phyloP scores from a whole-genome alignment of 1,284 basidiomycete genomes.

The Leucoagaricus sp. region DNA sequence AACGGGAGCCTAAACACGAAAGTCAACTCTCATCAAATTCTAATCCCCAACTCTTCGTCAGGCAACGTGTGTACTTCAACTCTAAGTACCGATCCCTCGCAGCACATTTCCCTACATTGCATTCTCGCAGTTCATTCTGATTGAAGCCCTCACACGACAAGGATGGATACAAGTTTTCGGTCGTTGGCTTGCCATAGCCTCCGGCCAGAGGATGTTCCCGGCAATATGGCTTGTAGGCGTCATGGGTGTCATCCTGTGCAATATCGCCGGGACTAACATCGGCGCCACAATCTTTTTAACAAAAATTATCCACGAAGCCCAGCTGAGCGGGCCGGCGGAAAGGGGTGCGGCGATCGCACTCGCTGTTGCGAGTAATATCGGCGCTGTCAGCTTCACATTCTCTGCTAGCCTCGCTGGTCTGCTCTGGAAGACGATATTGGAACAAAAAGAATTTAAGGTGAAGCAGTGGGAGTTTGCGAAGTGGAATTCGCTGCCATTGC shows the following conservation, averaged over 20 bases:
- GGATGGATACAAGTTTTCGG: conserved; percentile 95
- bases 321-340: conserved; percentile 30
- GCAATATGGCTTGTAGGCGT: conserved; percentile 59
- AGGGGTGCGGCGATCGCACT: conserved; percentile 48
- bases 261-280: conserved; percentile 92
- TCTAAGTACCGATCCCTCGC: conserved; percentile 27
- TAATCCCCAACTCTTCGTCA: conserved; percentile 16
- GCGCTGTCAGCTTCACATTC: conserved; percentile 91
- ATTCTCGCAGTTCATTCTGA: conserved; percentile 94
- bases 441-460: conserved; percentile 79
- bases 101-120: conserved; percentile 76
- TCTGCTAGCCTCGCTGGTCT: conserved; percentile 90
- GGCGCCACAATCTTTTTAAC: conserved; percentile 91
- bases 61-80: conserved; percentile 23
- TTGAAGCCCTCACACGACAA: conserved; percentile 79
- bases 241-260: conserved; percentile 79
- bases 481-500: conserved; percentile 68
- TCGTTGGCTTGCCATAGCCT: conserved; percentile 62
- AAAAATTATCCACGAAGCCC: conserved; percentile 44
- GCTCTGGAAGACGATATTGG: conserved; percentile 82
- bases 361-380: conserved; percentile 81
- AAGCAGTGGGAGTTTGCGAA: conserved; percentile 66
- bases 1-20: neutral
- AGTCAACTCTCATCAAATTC: conserved; percentile 2
- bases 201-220: conserved; percentile 46